These are phyloP conservation scores for Myriosclerotinia curreyana DNA, from an alignment of 2,329 filamentous ascomycete genomes.

Conservation along the genomic window DNA sequence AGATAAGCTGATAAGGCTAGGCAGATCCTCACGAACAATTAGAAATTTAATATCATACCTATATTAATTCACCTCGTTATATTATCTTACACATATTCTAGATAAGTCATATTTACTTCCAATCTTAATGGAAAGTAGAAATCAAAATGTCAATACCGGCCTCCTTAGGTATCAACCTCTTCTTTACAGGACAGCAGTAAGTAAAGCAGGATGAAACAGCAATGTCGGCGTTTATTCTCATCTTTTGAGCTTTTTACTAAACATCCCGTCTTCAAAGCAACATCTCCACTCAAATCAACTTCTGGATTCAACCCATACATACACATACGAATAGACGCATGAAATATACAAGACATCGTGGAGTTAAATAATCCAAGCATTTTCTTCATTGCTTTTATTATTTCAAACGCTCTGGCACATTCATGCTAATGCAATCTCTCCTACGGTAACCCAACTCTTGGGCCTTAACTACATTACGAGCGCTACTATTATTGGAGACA, in stretches of 20 bases:
- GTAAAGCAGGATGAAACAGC: not conserved
- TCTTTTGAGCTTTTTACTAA: not conserved
- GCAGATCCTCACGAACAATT: too few relatives aligned
- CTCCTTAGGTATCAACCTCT: not conserved
- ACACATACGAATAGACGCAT: not conserved
- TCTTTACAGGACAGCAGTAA: not conserved
- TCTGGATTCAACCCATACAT: not conserved
- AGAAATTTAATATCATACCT: too few relatives aligned
- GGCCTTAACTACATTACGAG: too few relatives aligned
- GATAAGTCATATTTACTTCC: too few relatives aligned
- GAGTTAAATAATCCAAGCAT: not conserved
- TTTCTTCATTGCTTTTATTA: not conserved
- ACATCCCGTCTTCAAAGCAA: not conserved
- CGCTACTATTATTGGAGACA: not conserved
- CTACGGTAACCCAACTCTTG: not conserved
- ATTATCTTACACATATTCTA: too few relatives aligned
- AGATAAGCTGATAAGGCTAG: constrained; percentile 23
- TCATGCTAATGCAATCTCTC: constrained; percentile 1
- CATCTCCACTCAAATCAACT: not conserved
- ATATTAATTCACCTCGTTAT: too few relatives aligned
- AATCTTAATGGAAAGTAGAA: too few relatives aligned
- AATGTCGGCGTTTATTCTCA: not conserved
- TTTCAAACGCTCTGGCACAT: not conserved
- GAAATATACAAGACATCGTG: not conserved
- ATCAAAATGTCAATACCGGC: not conserved